Conservation (phyloP, 345 rosid species). For the Citrus australasica region DNA sequence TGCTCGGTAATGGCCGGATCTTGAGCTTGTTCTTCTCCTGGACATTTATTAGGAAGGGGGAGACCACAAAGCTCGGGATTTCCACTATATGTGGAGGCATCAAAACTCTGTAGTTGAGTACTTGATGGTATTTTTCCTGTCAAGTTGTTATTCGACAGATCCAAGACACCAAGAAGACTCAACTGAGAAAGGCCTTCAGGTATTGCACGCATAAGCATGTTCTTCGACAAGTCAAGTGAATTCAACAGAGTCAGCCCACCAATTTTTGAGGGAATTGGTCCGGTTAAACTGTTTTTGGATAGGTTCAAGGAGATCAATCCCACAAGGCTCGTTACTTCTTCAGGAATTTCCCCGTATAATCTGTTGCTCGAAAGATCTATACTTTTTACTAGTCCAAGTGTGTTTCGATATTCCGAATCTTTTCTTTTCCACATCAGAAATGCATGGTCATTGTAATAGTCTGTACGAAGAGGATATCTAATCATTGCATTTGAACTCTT, state of each 20-base stretch:
- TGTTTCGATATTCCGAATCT: neutral
- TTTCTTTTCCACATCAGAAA: conserved; percentile 6
- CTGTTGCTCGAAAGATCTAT: conserved; percentile 18
- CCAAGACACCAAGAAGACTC: neutral
- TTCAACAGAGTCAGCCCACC: neutral
- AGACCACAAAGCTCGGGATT: conserved; percentile 18
- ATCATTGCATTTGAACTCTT: neutral
- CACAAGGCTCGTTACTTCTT: neutral
- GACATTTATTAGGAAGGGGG: neutral
- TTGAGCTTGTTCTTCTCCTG: neutral
- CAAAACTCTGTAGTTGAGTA: conserved; percentile 12
- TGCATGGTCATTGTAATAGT: neutral
- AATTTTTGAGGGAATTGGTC: conserved; percentile 7
- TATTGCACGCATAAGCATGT: conserved; percentile 7
- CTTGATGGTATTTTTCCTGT: conserved; percentile 16
- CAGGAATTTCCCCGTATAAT: conserved; percentile 10
- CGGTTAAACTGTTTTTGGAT: conserved; percentile 11
- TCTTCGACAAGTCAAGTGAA: conserved; percentile 17
- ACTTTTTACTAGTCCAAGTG: neutral
- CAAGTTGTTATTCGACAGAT: conserved; percentile 21
- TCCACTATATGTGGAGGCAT: neutral
- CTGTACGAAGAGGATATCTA: neutral
- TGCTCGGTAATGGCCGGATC: neutral
- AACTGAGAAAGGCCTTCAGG: neutral
- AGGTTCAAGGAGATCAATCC: conserved; percentile 13